Evolutionary conservation across 441 rosid species (phyloP).

Genomic region (California macrophylla): DNA sequence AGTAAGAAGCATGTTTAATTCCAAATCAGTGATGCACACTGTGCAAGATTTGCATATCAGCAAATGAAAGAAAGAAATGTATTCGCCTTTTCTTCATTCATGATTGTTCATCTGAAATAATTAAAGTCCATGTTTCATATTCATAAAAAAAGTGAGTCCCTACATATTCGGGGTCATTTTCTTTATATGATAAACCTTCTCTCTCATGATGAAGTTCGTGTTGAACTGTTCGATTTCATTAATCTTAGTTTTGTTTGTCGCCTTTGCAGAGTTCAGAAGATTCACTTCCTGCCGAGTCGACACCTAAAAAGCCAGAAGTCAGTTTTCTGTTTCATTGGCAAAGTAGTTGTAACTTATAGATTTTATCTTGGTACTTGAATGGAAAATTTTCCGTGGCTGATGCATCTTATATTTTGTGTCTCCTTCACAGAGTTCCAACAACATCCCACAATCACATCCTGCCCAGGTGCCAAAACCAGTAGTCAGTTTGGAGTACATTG

Average conservation of each 20-base stretch:
- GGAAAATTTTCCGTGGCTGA: background rate
- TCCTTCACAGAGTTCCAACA: conserved; percentile 27
- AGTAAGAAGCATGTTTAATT: background rate
- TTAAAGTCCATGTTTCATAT: background rate
- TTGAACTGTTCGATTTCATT: background rate
- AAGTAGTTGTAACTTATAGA: background rate
- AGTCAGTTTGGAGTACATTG: conserved; percentile 33
- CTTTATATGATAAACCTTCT: no score
- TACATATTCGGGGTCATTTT: background rate
- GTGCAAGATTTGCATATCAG: no score
- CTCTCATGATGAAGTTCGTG: no score
- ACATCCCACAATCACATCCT: conserved; percentile 14
- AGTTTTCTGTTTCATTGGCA: background rate
- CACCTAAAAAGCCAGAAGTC: background rate
- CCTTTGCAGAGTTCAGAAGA: background rate
- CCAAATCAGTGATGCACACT: background rate
- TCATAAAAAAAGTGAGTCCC: background rate
- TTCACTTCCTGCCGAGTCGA: background rate
- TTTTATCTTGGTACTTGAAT: background rate
- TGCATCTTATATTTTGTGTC: background rate
- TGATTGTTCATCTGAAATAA: background rate
- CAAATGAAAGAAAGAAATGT: background rate
- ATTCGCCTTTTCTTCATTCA: background rate
- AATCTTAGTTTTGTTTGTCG: background rate
- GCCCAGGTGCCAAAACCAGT: conserved; percentile 16